Base-by-base conservation (phyloP, 1,284 basidiomycete genomes). In the Lignosus rhinocerotis region DNA sequence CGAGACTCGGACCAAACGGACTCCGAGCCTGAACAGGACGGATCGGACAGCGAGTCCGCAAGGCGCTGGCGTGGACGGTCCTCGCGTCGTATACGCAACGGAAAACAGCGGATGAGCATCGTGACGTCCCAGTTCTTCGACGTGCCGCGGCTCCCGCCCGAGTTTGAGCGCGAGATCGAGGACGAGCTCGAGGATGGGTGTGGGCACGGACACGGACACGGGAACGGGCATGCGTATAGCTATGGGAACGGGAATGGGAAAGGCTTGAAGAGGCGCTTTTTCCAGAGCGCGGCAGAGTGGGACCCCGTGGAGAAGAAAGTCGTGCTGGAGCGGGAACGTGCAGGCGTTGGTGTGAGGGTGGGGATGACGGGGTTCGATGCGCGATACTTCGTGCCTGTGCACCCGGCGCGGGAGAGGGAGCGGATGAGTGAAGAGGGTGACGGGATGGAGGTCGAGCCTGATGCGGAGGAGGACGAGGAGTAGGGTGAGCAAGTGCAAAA, bases 81-180 rank as follows among this genome's bases (percentile, higher is more conserved):
- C 10, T 63, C 68, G 46, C 66, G 63, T 36, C 61, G 58, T 16
- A 50, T 63, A 17, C 64, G 66, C 31, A 54, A 42, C 12, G 66
- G 67, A 14, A 77, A 77, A 59, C 83, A 82, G 62, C 80, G 84
- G 48, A 89, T 90, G 85, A 88, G 86, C 61, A 78, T 90, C 56
- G 54, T 86, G 50, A 85, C 84, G n/a, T 82, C 82, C 55, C 77
- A 81, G 50, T 82, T 79, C 61, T 75, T 80, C 55, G 80, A 84
- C 38, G 73, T 78, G 0, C 78, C 80, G 10, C 64, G 61, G 43
- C 56, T 64, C 45, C 59, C 59, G 34, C 53, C 62, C 10, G 59
- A 59, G 53, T 67, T 67, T 33, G 66, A 74, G 51, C 45, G 62
- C 43, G 65, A 66, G 44, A 47, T 61, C 56, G 68, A 50, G 21